Conservation (phyloP, 2,329 filamentous ascomycete genomes). For the Phaeosphaeriaceae sp. region DNA sequence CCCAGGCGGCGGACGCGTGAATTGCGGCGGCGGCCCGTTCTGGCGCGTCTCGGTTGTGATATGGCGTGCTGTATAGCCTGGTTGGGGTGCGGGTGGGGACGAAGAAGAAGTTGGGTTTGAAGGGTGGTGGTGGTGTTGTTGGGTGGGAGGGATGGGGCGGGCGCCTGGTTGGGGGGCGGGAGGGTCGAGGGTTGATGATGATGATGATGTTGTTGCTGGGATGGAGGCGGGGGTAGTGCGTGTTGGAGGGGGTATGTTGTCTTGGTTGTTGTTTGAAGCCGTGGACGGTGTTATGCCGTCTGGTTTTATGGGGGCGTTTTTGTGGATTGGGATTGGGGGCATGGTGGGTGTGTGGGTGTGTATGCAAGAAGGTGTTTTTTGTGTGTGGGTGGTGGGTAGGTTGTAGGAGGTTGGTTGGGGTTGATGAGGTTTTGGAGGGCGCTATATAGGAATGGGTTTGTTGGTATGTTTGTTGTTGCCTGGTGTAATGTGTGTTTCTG, state of each 20-base stretch:
- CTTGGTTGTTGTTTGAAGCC: slow-evolving; percentile 21
- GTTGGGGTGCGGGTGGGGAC: slow-evolving; percentile 46
- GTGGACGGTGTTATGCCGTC: slow-evolving; percentile 48
- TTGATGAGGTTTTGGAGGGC: not conserved
- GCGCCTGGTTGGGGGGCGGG: slow-evolving; percentile 51
- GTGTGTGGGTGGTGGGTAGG: not conserved
- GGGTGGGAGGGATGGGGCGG: slow-evolving; percentile 33
- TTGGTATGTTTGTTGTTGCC: slow-evolving; percentile 26
- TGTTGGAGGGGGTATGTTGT: slow-evolving; percentile 44
- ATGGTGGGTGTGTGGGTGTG: slow-evolving; percentile 36
- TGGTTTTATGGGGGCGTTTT: slow-evolving; percentile 55
- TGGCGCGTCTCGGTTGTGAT: slow-evolving; percentile 41
- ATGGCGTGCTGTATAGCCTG: slow-evolving; percentile 41
- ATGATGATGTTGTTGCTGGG: slow-evolving; percentile 31
- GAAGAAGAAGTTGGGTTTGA: slow-evolving; percentile 27
- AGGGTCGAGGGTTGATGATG: slow-evolving; percentile 30
- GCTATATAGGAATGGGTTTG: not conserved
- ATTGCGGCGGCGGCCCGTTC: slow-evolving; percentile 45
- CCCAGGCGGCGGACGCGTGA: slow-evolving; percentile 48
- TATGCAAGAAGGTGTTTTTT: slow-evolving; percentile 3
- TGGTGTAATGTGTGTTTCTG: slow-evolving; percentile 20
- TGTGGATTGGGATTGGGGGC: slow-evolving; percentile 56
- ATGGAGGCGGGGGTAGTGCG: slow-evolving; percentile 37
- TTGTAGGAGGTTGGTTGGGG: not conserved
- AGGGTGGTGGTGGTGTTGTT: slow-evolving; percentile 12